Evolutionary conservation across 2,329 filamentous ascomycete genomes (phyloP), one percentile per base, ranked within the genome.

Genomic region (Colletotrichum sp.): DNA sequence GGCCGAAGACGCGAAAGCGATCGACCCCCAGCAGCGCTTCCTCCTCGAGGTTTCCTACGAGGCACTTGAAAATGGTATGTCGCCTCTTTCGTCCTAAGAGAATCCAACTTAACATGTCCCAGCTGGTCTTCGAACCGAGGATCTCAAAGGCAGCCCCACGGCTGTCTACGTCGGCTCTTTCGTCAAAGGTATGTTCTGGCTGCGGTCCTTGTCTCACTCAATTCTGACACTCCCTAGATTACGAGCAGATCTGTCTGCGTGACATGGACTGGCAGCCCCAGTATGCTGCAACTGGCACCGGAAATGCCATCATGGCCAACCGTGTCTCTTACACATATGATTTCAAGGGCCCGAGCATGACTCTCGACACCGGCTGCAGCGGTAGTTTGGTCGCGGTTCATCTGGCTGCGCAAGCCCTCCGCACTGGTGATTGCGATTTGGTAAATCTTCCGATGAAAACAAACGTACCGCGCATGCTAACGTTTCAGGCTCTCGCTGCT

Each of bases 341-440:
- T 77, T 82, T 92, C 18, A 85, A 86, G 15, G 90, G 91, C 0
- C 89, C 90, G 3, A 90, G 89, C 78, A 86, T 92, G 81, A 91
- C 89, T 0, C 82, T 92, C 16, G 90, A 92, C 68, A 92, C 91
- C 1, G 91, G 89, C 24, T 93, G 91, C 81, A 92, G 90, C 28
- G 88, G 87, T 13, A 89, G 88, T 65, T 83, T 92, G 24, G 87
- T 91, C 6, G 88, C 89, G 0, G 84, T 92, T 5, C 88, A 92
- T 78, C 81, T 89, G 39, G 90, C 89, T 3, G 88, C 87, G 21
- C 88, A 90, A 68, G 88, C 87, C 28, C 81, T 92, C 1, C 83
- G 86, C 9, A 83, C 79, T 26, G 85, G 87, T 4, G 88, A 91
- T 63, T 84, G 85, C 0, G 84, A 83, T 6, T 77, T 87, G 49